Conservation (phyloP, 2,329 filamentous ascomycete genomes). For the Fusarium lateritium region DNA sequence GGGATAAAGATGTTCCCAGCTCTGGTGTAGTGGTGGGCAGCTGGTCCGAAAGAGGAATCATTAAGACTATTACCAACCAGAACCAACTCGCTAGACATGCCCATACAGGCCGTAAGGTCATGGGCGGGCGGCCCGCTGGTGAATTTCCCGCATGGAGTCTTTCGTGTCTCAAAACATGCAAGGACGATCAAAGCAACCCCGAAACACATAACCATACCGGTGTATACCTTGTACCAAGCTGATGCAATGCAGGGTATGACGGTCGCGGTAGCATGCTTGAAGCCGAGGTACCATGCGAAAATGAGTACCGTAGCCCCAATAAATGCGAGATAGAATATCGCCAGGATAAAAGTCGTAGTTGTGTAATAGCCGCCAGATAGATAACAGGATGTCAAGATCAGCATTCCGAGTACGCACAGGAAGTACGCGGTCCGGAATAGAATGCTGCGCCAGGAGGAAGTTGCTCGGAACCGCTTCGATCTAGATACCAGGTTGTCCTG, state of each 20-base stretch:
- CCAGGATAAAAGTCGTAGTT: conserved; percentile 1
- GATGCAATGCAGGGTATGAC: conserved; percentile 21
- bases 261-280: not conserved
- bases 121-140: conserved; percentile 9
- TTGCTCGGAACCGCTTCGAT: no score
- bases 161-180: conserved; percentile 21
- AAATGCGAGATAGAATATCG: not conserved
- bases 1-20: no score
- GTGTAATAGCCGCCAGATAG: not conserved
- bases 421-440: not conserved
- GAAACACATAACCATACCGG: not conserved
- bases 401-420: not conserved
- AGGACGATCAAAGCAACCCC: not conserved
- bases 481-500: not conserved
- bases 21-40: no score
- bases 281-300: not conserved
- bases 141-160: conserved; percentile 27
- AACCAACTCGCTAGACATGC: no score
- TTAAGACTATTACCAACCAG: no score
- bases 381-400: not conserved
- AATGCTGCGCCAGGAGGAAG: not conserved
- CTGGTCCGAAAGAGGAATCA: no score
- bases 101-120: no score
- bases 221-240: conserved; percentile 19
- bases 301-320: not conserved